These are phyloP conservation scores for Mucor piriformis DNA, from an alignment of 371 early-diverging fungal species.

Conservation along the genomic window DNA sequence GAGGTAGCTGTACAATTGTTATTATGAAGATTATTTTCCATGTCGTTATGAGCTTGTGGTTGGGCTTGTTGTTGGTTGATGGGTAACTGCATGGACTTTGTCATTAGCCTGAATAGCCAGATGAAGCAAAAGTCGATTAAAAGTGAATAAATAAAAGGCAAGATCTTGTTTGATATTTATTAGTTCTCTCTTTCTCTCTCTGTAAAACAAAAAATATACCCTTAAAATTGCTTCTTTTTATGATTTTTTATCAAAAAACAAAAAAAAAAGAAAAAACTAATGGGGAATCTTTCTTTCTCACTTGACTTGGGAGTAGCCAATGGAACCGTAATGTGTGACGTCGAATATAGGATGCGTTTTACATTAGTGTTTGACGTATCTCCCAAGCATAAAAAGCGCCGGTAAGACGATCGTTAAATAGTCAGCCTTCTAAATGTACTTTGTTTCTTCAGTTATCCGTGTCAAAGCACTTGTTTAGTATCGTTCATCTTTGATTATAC, in stretches of 20 bases:
- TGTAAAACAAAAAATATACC: neutral
- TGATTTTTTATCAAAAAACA: neutral
- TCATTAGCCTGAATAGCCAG: constrained; percentile 30
- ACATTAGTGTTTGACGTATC: too few relatives aligned
- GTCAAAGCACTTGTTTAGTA: too few relatives aligned
- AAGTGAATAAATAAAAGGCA: constrained; percentile 21
- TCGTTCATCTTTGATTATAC: too few relatives aligned
- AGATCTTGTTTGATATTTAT: constrained; percentile 8
- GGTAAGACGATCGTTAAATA: too few relatives aligned
- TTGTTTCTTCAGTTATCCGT: too few relatives aligned
- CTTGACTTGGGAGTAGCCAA: neutral
- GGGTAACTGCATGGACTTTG: constrained; percentile 28
- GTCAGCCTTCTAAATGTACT: too few relatives aligned
- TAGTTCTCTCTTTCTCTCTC: neutral
- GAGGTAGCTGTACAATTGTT: constrained; percentile 17
- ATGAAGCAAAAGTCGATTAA: constrained; percentile 26
- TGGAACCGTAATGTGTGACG: neutral
- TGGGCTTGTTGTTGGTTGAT: neutral
- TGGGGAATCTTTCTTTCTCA: neutral
- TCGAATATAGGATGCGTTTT: too few relatives aligned
- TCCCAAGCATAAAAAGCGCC: too few relatives aligned
- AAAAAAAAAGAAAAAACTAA: neutral
- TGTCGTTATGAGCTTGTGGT: constrained; percentile 2
- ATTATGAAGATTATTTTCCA: neutral
- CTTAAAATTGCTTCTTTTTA: constrained; percentile 5